A percentile compares a stretch with the other conserved stretches of the same genome.
phyloP scores from a whole-genome alignment of 2,329 filamentous ascomycete species.

The Microthyrium microscopicum region DNA sequence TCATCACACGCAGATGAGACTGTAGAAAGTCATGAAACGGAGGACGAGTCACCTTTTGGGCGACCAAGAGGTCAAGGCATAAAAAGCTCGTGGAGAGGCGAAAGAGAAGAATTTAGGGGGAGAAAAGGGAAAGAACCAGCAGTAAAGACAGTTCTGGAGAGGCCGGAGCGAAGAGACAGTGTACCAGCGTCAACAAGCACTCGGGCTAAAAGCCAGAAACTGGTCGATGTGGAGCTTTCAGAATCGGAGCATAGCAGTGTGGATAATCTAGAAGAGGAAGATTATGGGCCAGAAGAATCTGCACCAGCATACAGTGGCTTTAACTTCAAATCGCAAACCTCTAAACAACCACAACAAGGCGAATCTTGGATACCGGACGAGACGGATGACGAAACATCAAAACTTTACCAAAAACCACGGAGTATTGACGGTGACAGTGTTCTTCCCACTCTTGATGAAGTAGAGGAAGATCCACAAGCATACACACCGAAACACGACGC shows the following conservation, averaged over 20 bases:
- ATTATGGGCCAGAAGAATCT: constrained; percentile 22
- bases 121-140: constrained; percentile 22
- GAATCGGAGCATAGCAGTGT: constrained; percentile 35
- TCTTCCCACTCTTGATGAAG: constrained; percentile 34
- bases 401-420: constrained; percentile 27
- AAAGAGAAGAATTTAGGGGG: constrained; percentile 25
- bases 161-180: constrained; percentile 20
- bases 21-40: constrained; percentile 17
- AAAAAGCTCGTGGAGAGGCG: constrained; percentile 39
- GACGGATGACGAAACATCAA: constrained; percentile 32
- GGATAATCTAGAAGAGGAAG: constrained; percentile 26
- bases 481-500: constrained; percentile 77
- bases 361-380: constrained; percentile 26
- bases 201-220: constrained; percentile 43
- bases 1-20: constrained; percentile 25
- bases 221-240: constrained; percentile 80
- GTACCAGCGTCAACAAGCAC: constrained; percentile 25
- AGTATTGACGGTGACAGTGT: constrained; percentile 37
- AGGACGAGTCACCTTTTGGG: no score
- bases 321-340: no score
- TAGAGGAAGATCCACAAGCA: constrained; percentile 38
- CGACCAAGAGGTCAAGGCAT: constrained; percentile 37
- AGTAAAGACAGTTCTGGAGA: constrained; percentile 18
- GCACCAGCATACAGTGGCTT: constrained; percentile 42
- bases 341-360: constrained; percentile 21